Percentiles rank a stretch among this genome's conserved stretches.
phyloP scores from a whole-genome alignment of 768 basidiomycete species.

The Pulveroboletus ravenelii region DNA sequence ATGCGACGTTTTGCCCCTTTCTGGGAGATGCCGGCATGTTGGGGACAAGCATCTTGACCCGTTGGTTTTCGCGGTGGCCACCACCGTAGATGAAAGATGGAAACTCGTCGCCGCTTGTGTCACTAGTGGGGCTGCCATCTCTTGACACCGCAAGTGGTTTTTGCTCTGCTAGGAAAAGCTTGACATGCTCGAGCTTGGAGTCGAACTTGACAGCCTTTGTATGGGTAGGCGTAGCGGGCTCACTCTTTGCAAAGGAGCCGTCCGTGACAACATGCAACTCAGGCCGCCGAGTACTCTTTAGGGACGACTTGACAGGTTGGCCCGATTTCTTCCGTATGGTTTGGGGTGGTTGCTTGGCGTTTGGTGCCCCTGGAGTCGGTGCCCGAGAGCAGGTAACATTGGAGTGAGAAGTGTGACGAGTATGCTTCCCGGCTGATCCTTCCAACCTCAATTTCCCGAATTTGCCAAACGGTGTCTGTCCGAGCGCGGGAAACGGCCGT shows the following conservation, averaged over 20 bases:
- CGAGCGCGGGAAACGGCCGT: conserved; percentile 20
- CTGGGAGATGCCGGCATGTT: conserved; percentile 57
- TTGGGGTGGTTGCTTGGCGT: conserved; percentile 20
- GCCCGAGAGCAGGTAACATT: neutral
- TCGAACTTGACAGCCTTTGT: conserved; percentile 92
- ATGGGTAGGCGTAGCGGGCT: conserved; percentile 73
- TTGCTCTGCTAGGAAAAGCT: conserved; percentile 91
- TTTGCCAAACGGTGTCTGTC: conserved; percentile 15
- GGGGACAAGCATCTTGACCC: conserved; percentile 55
- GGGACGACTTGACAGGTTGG: conserved; percentile 85
- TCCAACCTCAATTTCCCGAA: conserved; percentile 25
- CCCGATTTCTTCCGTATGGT: conserved; percentile 88
- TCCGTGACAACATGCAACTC: conserved; percentile 51
- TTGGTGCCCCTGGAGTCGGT: neutral
- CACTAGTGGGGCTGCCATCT: conserved; percentile 82
- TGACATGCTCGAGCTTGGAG: conserved; percentile 86
- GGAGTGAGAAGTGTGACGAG: conserved; percentile 24
- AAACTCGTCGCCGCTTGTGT: conserved; percentile 79
- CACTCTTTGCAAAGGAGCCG: conserved; percentile 55
- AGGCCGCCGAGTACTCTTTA: conserved; percentile 66
- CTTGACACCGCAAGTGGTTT: conserved; percentile 91
- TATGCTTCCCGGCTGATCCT: conserved; percentile 15
- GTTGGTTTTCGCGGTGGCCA: conserved; percentile 30
- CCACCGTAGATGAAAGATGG: conserved; percentile 62
- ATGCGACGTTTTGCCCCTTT: conserved; percentile 40